These are phyloP conservation scores for Pestalotiopsis sp. DNA, from an alignment of 2,329 filamentous ascomycete genomes.

Conservation along the genomic window DNA sequence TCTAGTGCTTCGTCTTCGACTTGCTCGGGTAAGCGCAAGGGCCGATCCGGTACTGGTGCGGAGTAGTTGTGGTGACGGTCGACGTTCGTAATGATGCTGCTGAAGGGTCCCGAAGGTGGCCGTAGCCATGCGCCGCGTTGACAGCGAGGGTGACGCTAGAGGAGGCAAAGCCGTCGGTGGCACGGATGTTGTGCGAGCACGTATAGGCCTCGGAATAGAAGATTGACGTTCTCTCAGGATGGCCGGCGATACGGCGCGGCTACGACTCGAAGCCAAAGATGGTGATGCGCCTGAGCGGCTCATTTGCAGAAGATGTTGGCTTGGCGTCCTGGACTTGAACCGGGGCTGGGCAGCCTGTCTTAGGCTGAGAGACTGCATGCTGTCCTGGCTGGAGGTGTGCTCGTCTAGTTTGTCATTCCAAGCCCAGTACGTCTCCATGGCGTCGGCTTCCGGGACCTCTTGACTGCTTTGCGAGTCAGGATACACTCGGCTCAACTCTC, in stretches of 20 bases:
- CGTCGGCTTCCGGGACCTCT: slow-evolving; percentile 62
- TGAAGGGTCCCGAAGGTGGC: slow-evolving; percentile 32
- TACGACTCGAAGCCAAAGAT: slow-evolving; percentile 36
- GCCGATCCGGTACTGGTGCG: slow-evolving; percentile 31
- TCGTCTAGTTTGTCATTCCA: slow-evolving; percentile 69
- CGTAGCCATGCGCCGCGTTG: slow-evolving; percentile 49
- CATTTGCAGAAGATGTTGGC: slow-evolving; percentile 38
- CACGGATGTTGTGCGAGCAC: slow-evolving; percentile 56
- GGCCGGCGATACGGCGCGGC: slow-evolving; percentile 41
- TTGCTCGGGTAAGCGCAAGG: slow-evolving; percentile 31
- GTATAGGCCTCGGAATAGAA: slow-evolving; percentile 44
- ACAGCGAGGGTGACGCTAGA: slow-evolving; percentile 40
- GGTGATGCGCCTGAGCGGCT: slow-evolving; percentile 34
- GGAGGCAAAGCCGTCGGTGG: slow-evolving; percentile 41
- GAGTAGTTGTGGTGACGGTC: slow-evolving; percentile 38
- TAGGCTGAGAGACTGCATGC: slow-evolving; percentile 42
- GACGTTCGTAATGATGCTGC: slow-evolving; percentile 36
- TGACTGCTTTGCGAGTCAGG: slow-evolving; percentile 45
- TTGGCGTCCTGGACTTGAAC: slow-evolving; percentile 41
- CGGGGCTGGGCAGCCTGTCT: slow-evolving; percentile 43
- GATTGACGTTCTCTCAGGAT: slow-evolving; percentile 39
- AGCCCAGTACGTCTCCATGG: slow-evolving; percentile 67
- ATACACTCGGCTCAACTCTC: slow-evolving; percentile 62
- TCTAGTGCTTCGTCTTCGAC: slow-evolving; percentile 56
- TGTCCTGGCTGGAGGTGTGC: slow-evolving; percentile 43